A percentile compares a stretch with the other conserved stretches of the same genome.
These are phyloP conservation scores for Apophysomyces elegans DNA, from an alignment of 371 early-diverging fungal species.

Conservation along the genomic window DNA sequence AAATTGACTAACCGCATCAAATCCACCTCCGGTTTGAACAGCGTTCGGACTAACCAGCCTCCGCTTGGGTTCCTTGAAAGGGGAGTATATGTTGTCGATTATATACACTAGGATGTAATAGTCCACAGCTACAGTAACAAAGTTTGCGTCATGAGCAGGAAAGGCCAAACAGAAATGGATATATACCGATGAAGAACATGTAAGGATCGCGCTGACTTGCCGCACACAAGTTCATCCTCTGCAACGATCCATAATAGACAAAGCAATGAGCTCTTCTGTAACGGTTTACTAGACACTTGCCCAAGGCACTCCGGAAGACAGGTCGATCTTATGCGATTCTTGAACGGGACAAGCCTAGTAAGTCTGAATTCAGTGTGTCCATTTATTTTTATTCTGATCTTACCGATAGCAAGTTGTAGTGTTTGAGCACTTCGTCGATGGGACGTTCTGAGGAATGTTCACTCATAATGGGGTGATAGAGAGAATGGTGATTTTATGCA, in stretches of 20 bases:
- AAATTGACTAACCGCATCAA: conserved; percentile 26
- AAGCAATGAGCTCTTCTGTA: background rate
- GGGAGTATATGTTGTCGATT: conserved; percentile 20
- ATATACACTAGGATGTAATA: conserved; percentile 33
- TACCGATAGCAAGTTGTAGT: conserved; percentile 19
- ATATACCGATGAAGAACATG: conserved; percentile 28
- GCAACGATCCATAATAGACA: conserved; percentile 6
- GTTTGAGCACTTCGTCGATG: conserved; percentile 15
- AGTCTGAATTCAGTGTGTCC: background rate
- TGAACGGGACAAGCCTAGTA: conserved; percentile 17
- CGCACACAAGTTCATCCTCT: conserved; percentile 54
- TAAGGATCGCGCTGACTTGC: conserved; percentile 40
- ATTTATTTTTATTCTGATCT: background rate
- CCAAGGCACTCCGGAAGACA: conserved; percentile 23
- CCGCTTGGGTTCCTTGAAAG: conserved; percentile 25
- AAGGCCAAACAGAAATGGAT: background rate
- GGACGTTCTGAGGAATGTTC: conserved; percentile 9
- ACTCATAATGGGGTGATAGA: background rate
- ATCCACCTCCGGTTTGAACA: conserved; percentile 11
- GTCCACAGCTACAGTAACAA: conserved; percentile 31
- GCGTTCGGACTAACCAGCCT: conserved; percentile 22
- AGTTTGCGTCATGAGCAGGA: background rate
- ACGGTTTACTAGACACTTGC: conserved; percentile 11
- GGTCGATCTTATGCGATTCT: conserved; percentile 20
- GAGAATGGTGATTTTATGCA: too few species aligned